Conservation (phyloP, 768 basidiomycete genomes). For the Kwoniella dendrophila region DNA sequence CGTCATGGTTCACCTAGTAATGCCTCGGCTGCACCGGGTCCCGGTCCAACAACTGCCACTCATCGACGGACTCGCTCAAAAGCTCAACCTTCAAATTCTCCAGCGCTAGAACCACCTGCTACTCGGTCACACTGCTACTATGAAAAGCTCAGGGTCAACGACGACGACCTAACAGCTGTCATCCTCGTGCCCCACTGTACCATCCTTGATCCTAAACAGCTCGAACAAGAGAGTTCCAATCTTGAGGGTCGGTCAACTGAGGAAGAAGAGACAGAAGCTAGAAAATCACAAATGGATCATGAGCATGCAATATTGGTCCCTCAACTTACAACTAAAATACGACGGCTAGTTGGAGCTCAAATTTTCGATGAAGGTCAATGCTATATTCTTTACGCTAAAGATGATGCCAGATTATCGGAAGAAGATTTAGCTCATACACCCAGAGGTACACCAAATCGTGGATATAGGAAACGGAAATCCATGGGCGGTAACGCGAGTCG, state of each 20-base stretch:
- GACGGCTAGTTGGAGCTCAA: conserved; percentile 36
- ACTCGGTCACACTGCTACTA: conserved; percentile 53
- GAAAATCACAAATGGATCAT: conserved; percentile 18
- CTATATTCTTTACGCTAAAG: conserved; percentile 33
- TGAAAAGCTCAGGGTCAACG: conserved; percentile 41
- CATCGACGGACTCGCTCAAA: conserved; percentile 21
- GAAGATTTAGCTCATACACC: neutral
- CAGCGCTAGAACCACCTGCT: conserved; percentile 24
- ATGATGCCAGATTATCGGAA: conserved; percentile 17
- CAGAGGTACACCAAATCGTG: neutral
- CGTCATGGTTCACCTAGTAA: conserved; percentile 26
- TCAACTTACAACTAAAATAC: conserved; percentile 31
- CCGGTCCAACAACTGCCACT: neutral
- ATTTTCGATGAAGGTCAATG: conserved; percentile 43
- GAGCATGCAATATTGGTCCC: conserved; percentile 25
- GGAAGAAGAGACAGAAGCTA: conserved; percentile 34
- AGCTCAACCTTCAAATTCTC: conserved; percentile 15
- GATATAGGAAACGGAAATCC: conserved; percentile 12
- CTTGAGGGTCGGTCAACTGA: conserved; percentile 36
- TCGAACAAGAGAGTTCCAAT: conserved; percentile 28
- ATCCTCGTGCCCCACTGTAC: conserved; percentile 47
- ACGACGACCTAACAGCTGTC: conserved; percentile 32
- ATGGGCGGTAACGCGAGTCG: conserved; percentile 1
- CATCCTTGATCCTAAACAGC: conserved; percentile 25
- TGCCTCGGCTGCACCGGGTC: neutral